phyloP scores from a whole-genome alignment of 768 basidiomycete genomes.

The Serendipita sp. region DNA sequence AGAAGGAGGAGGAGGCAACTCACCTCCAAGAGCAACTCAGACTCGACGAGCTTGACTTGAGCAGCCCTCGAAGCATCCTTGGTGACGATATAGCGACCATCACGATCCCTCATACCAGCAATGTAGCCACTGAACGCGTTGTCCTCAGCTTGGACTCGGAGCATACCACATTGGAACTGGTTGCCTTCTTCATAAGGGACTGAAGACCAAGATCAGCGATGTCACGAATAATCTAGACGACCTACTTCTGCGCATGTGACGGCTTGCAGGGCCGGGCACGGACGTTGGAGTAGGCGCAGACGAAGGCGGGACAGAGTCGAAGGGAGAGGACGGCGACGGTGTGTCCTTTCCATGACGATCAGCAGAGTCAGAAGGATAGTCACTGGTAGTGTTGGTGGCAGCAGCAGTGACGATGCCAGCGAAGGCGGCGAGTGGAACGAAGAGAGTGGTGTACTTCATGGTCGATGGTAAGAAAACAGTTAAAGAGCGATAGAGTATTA shows the following conservation, averaged over 20 bases:
- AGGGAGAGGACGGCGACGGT: neutral
- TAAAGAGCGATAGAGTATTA: neutral
- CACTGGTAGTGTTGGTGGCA: neutral
- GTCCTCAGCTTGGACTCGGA: neutral
- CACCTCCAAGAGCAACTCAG: neutral
- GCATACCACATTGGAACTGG: neutral
- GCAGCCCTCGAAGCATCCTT: neutral
- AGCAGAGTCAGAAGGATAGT: neutral
- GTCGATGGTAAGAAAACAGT: neutral
- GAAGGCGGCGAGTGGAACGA: neutral
- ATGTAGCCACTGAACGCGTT: neutral
- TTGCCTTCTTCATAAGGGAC: neutral
- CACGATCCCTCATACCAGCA: neutral
- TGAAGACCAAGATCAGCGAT: neutral
- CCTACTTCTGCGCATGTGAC: neutral
- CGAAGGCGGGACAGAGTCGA: too few relatives aligned
- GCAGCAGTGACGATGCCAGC: neutral
- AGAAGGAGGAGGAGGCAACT: neutral
- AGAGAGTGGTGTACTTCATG: slow-evolving; percentile 2
- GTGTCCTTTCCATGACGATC: neutral
- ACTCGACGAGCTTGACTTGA: neutral
- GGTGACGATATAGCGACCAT: neutral
- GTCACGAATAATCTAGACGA: neutral
- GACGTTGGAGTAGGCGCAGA: neutral
- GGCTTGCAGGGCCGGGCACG: neutral